Evolutionary conservation across 345 rosid genomes (phyloP), one percentile per base, ranked within the genome.

Genomic region (Combretum micranthum): DNA sequence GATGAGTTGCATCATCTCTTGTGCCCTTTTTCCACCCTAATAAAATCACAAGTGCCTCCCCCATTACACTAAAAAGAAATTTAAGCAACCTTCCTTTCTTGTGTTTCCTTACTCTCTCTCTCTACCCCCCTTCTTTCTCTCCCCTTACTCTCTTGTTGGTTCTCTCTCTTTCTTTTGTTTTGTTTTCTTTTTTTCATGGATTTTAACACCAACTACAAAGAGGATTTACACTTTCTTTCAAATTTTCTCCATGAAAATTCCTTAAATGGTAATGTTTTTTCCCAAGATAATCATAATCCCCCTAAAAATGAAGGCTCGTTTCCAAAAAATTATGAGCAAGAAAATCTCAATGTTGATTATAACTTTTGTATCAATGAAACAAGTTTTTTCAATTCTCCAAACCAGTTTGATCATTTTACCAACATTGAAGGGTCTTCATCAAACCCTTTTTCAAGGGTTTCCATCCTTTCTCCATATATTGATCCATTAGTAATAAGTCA

Each of bases 131-230:
- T n/a, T n/a, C n/a, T n/a, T n/a, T n/a, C n/a, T n/a, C n/a, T n/a
- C 4, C 6, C 6, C 1, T 3, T 3, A 25, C 39, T 32, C 39
- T 32, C 39, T 32, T 32, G 6, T 32, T 32, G 6, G 9, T 32
- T 7, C 39, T 32, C 39, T 32, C 39, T 25, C 26, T 25, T 25
- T 32, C 9, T n/a, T n/a, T n/a, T n/a, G n/a, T n/a, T n/a, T n/a
- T n/a, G n/a, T n/a, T n/a, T n/a, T n/a, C 39, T 11, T 32, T 32
- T 32, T 44, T 63, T 56, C 75, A 85, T 75, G 90, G 87, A 75
- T 64, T 64, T 76, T 12, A 75, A 67, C 25, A 60, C 67, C 48
- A 56, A 61, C 58, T 57, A 68, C 39, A 73, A 53, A 66, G 78
- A 68, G 56, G 80, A 73, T 55, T 75, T 61, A 2, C 85, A 75